Conservation (phyloP, 2,329 filamentous ascomycete genomes). For the Ceratocystis colombiana region DNA sequence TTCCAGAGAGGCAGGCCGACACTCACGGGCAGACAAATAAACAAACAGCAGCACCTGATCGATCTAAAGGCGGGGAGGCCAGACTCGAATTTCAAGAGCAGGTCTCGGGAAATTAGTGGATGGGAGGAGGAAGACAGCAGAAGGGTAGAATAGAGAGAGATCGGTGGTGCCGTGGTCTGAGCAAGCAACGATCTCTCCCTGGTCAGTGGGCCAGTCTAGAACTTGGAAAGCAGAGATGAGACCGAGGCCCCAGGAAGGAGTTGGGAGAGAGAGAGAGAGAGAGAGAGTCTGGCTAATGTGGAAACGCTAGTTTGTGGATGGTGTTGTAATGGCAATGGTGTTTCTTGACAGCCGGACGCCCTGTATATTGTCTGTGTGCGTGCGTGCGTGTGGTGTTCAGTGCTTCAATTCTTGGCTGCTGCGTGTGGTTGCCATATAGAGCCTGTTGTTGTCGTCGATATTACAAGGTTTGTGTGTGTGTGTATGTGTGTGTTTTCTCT, state of each 20-base stretch:
- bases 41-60: no score
- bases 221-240: slow-evolving; percentile 9
- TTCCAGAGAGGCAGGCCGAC: no score
- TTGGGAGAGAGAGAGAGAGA: no score
- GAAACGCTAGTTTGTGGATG: background rate
- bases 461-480: background rate
- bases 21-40: no score
- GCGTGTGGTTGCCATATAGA: background rate
- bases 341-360: background rate
- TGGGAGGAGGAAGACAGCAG: background rate
- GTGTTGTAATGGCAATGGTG: background rate
- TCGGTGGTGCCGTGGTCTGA: slow-evolving; percentile 17
- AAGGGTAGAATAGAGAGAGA: slow-evolving; percentile 14
- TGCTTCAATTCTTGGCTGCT: background rate
- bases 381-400: background rate
- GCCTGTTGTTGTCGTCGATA: background rate
- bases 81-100: background rate
- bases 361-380: background rate
- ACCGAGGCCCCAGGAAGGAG: background rate
- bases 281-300: background rate
- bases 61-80: no score
- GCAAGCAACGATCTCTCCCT: slow-evolving; percentile 22
- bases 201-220: slow-evolving; percentile 15
- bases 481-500: no score
- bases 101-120: background rate